These are phyloP conservation scores for Plectranthus barbatus DNA, from an alignment of 257 asterid genomes.

Conservation along the genomic window DNA sequence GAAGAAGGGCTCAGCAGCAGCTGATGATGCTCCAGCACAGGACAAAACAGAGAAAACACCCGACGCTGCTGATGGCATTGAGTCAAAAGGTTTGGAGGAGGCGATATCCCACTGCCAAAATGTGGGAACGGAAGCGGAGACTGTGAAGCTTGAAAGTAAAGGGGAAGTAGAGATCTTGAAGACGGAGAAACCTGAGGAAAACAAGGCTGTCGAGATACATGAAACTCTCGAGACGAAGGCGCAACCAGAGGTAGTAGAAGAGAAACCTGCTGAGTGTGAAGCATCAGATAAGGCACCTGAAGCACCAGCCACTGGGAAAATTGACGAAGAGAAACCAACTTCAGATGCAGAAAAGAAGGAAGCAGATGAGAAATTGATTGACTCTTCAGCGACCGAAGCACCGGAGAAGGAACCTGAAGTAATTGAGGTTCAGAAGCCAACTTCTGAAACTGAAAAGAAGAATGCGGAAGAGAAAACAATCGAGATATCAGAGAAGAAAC, in stretches of 20 bases:
- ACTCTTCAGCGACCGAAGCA: background rate
- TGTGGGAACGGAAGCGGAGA: slow-evolving; percentile 2
- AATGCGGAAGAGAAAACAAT: slow-evolving; percentile 13
- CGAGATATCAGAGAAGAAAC: slow-evolving; percentile 11
- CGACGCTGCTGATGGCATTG: background rate
- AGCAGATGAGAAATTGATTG: slow-evolving; percentile 2
- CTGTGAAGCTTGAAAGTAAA: background rate
- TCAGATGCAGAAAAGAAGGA: slow-evolving; percentile 1
- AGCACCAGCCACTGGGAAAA: background rate
- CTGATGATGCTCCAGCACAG: too few species aligned
- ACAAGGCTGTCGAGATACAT: slow-evolving; percentile 3
- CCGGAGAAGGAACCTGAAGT: slow-evolving; percentile 1
- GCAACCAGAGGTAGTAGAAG: slow-evolving; percentile 11
- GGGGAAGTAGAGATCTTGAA: background rate
- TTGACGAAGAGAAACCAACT: background rate
- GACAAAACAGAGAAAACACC: slow-evolving; percentile 10
- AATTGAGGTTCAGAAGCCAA: background rate
- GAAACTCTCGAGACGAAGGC: background rate
- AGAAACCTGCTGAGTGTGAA: slow-evolving; percentile 8
- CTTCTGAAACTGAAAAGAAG: slow-evolving; percentile 10
- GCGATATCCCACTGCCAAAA: background rate
- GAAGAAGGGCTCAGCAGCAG: too few species aligned
- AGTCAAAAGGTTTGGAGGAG: slow-evolving; percentile 4
- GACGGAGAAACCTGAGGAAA: slow-evolving; percentile 16
- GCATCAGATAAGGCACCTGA: background rate